Base-by-base conservation (phyloP, 164 flowering plant species). In the Buxus sempervirens region DNA sequence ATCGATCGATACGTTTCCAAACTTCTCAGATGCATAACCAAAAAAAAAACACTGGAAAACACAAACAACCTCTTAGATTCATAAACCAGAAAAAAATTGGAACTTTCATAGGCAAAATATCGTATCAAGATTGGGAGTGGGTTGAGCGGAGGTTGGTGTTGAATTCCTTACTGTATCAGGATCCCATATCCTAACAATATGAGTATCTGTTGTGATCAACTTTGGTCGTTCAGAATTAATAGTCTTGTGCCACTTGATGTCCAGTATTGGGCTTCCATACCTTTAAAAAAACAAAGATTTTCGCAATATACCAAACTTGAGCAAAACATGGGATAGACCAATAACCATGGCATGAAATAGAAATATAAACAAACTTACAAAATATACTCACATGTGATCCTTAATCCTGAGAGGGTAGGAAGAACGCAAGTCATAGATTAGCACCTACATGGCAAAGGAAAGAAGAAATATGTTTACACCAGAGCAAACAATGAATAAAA, bases 161-260 rank as follows among this genome's bases (percentile, higher is more conserved):
- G 9, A 65, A n/a, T n/a, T 51, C 41, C 82, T 82, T 73, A 92
- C 97, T 72, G 96, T 88, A 55, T 90, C 89, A 59, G 98, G 96
- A 65, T 95, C 96, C 97, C 98, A 95, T 62, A 95, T 80, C 76
- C 92, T 83, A 63, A 95, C 98, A 72, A 89, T 78, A 76, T 89
- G 96, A 41, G 71, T 81, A 70, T 95, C 97, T 56, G 92, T 77
- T 68, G 96, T 83, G 25, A 95, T 88, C 67, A 95, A 60, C 81
- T 88, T 90, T 62, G 90, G 80, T 36, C 72, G 65, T 53, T 82
- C 83, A 63, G 88, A 84, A 68, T 95, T 90, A 19, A 86, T 81
- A 67, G 93, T 86, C 21, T 73, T 87, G 73, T 95, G 97, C 98
- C 98, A 95, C 80, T 95, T 95, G 63, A 95, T 95, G 70, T 88